Evolutionary conservation across 192 early-diverging fungal species (phyloP), one percentile per base, ranked within the genome.

Genomic region (Thoreauomyces humboldtii): DNA sequence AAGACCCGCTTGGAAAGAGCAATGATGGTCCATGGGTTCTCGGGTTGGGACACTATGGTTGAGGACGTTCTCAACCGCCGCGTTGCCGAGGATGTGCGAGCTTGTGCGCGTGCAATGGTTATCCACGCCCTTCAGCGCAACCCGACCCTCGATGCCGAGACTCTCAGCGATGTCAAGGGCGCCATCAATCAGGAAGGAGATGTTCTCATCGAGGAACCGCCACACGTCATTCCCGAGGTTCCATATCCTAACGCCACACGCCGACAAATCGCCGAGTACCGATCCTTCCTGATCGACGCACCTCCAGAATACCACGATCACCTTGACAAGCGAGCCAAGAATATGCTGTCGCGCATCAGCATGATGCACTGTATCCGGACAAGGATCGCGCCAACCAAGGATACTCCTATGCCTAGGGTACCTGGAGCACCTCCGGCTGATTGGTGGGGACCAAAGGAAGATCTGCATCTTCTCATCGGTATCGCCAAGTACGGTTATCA

Each of bases 401-500:
- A 79, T 38, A 80, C 86, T 58, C 50, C 62, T 1, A 87, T 92
- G 68, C 91, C 91, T 0, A 75, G 81, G 44, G 77, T 93, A 7
- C 73, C 81, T 34, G 85, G 86, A n/a, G 72, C 70, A 19, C 70
- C 78, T 14, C 77, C 78, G 7, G 73, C 73, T 1, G 36, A 65
- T 5, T 86, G 76, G 79, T 93, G 92, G 92, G 89, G 89, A 28
- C 46, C 81, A 11, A 73, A 85, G 27, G 86, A 92, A 72, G 92
- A 93, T 55, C 83, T 87, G 21, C 88, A 92, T 71, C 47, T 93
- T 44, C 63, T 93, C 58, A 71, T 91, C 42, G 90, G 90, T 4
- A 89, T 91, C 22, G 80, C 79, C 61, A 87, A 86, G 60, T 77
- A 91, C 61, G 92, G 92, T n/a, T 93, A 93, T 65, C 82, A 72